phyloP scores from a whole-genome alignment of 2,329 filamentous ascomycete genomes.

The Exophiala lecanii-corni region DNA sequence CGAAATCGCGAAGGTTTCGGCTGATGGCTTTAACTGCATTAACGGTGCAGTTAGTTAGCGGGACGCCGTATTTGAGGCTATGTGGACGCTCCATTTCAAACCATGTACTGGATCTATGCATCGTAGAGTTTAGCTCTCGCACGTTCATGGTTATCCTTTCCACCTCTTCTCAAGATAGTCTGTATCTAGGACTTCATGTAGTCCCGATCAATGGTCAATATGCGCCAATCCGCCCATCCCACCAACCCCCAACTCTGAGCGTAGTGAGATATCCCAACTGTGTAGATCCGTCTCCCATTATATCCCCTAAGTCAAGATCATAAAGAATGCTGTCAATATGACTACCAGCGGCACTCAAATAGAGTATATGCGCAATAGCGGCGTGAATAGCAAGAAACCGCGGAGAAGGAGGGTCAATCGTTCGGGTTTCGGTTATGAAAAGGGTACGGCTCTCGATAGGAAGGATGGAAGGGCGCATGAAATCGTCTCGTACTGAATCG shows the following conservation, averaged over 20 bases:
- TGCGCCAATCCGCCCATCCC: conserved; percentile 17
- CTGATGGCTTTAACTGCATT: no score
- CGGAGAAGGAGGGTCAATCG: conserved; percentile 29
- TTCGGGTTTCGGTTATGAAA: conserved; percentile 27
- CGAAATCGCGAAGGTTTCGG: no score
- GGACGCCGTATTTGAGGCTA: no score
- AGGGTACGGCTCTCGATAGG: conserved; percentile 21
- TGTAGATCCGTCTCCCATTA: conserved; percentile 21
- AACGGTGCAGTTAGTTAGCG: no score
- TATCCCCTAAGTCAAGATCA: conserved; percentile 25
- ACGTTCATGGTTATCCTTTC: no score
- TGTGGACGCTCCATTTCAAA: no score
- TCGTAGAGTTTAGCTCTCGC: no score
- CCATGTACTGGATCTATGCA: no score
- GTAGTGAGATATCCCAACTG: conserved; percentile 17
- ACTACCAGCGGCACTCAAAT: conserved; percentile 17
- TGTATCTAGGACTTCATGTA: no score
- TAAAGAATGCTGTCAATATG: conserved; percentile 28
- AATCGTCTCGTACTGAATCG: conserved; percentile 14
- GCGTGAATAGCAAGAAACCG: conserved; percentile 25
- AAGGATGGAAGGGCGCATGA: conserved; percentile 17
- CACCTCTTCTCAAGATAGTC: no score
- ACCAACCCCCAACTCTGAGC: conserved; percentile 20
- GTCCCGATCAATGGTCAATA: no score
- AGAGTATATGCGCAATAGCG: conserved; percentile 27